phyloP scores from a whole-genome alignment of 2,329 filamentous ascomycete genomes.

The Remersonia thermophila region DNA sequence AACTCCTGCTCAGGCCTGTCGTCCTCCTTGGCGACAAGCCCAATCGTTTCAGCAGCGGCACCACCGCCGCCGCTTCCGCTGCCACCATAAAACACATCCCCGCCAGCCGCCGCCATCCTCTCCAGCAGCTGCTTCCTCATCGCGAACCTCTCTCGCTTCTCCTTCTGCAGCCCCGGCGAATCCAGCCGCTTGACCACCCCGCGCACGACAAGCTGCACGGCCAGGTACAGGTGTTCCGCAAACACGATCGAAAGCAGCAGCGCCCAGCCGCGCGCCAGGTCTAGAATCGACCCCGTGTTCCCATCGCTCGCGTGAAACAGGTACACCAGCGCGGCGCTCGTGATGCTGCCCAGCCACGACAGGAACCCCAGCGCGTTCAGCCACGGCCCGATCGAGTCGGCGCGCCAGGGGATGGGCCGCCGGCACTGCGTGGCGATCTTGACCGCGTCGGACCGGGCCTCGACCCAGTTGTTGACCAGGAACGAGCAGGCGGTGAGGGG shows the following conservation, averaged over 20 bases:
- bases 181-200: conserved; percentile 69
- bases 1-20: conserved; percentile 43
- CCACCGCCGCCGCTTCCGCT: conserved; percentile 24
- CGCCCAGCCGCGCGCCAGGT: conserved; percentile 41
- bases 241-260: conserved; percentile 72
- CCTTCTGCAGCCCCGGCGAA: conserved; percentile 74
- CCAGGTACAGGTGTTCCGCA: conserved; percentile 82
- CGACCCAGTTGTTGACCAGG: conserved; percentile 90
- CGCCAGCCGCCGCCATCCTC: conserved; percentile 45
- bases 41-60: conserved; percentile 49
- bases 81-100: conserved; percentile 38
- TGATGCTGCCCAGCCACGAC: conserved; percentile 87
- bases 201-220: conserved; percentile 59
- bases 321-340: conserved; percentile 76
- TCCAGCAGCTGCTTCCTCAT: conserved; percentile 70
- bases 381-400: conserved; percentile 92
- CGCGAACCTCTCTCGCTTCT: conserved; percentile 66
- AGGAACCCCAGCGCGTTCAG: conserved; percentile 74
- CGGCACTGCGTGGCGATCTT: conserved; percentile 88
- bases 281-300: no score
- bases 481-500: conserved; percentile 84
- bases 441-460: conserved; percentile 82
- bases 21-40: conserved; percentile 51
- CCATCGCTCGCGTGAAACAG: conserved; percentile 62
- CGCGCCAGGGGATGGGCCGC: conserved; percentile 76